Conservation (phyloP, 1,284 basidiomycete genomes). For the Papiliotrema flavescens region DNA sequence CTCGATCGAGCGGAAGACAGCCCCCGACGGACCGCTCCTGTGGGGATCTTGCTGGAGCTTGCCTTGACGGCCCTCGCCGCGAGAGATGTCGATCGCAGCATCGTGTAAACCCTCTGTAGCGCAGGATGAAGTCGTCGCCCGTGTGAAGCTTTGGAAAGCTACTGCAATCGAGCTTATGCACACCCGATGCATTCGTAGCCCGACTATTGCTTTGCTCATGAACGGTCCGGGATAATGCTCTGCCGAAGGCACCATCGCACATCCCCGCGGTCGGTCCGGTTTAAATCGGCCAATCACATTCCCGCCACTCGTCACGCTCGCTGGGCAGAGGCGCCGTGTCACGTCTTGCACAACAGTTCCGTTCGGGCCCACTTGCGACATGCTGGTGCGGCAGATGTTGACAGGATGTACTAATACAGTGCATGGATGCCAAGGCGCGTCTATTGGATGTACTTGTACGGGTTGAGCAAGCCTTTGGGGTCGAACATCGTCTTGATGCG, state of each 20-base stretch:
- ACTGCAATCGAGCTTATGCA: neutral
- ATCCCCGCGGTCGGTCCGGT: neutral
- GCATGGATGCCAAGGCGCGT: too few species aligned
- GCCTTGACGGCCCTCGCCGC: neutral
- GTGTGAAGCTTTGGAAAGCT: too few species aligned
- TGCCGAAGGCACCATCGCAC: neutral
- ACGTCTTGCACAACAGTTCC: too few species aligned
- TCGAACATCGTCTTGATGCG: constrained; percentile 89
- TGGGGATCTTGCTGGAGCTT: neutral
- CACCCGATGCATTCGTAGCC: neutral
- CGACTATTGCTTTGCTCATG: neutral
- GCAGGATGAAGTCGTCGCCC: too few species aligned
- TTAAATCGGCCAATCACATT: neutral
- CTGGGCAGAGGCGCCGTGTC: too few species aligned
- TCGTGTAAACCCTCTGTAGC: neutral
- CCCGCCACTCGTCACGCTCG: neutral
- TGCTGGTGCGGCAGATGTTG: too few species aligned
- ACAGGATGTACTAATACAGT: too few species aligned
- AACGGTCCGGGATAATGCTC: neutral
- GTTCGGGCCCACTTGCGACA: too few species aligned
- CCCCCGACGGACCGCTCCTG: neutral
- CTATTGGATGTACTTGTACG: constrained; percentile 47
- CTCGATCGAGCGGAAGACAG: neutral
- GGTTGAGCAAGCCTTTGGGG: constrained; percentile 79
- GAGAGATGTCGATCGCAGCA: neutral